Evolutionary conservation across 2,329 filamentous ascomycete species (phyloP).

Genomic region (Clonostachys chloroleuca): DNA sequence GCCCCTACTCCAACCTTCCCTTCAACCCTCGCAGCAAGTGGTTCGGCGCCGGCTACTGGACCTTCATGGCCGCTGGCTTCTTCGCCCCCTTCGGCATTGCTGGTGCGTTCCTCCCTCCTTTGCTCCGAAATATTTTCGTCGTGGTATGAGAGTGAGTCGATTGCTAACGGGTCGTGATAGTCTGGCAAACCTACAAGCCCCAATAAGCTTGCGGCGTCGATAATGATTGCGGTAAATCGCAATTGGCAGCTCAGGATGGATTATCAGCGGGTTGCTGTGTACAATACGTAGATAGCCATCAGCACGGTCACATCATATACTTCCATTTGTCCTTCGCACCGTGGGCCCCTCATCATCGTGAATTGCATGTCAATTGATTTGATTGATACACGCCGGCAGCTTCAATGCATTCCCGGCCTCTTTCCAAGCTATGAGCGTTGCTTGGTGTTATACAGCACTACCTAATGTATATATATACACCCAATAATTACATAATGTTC

Average conservation of each 20-base stretch:
- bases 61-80: conserved; percentile 57
- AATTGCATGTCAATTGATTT: not conserved
- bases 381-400: not conserved
- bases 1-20: conserved; percentile 88
- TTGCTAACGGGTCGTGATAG: conserved; percentile 24
- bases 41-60: conserved; percentile 82
- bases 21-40: conserved; percentile 92
- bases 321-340: not conserved
- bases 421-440: too few relatives aligned
- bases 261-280: conserved; percentile 16
- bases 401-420: not conserved
- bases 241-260: not conserved
- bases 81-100: conserved; percentile 59
- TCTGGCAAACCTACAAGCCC: conserved; percentile 40
- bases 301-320: conserved; percentile 3
- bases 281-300: conserved; percentile 24
- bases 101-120: conserved; percentile 37
- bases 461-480: not conserved
- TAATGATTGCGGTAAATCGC: not conserved
- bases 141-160: not conserved
- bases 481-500: not conserved
- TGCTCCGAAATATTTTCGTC: not conserved
- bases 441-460: not conserved
- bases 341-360: not conserved
- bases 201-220: conserved; percentile 17